Evolutionary conservation across 2,329 filamentous ascomycete species (phyloP).

Genomic region (Macrophomina pseudophaseolina): DNA sequence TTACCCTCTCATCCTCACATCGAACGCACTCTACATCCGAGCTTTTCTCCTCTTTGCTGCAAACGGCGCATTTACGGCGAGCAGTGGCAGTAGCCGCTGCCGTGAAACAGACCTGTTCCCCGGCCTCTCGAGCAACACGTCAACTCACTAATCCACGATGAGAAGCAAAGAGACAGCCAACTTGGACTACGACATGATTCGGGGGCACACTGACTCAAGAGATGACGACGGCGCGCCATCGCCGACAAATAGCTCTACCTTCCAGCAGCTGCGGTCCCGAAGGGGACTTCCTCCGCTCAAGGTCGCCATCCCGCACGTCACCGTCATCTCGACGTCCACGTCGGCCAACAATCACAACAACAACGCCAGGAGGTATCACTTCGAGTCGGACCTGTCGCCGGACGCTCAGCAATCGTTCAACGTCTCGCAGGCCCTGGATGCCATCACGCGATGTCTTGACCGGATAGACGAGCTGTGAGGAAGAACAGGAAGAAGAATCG

Average conservation of each 20-base stretch:
- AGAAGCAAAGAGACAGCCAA: neutral
- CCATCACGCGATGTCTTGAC: slow-evolving; percentile 19
- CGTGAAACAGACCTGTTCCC: neutral
- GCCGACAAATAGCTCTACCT: neutral
- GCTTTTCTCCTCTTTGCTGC: neutral
- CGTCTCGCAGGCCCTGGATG: slow-evolving; percentile 14
- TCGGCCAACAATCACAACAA: neutral
- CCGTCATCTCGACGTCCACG: neutral
- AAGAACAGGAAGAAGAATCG: too few species aligned
- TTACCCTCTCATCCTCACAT: neutral
- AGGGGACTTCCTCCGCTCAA: slow-evolving; percentile 12
- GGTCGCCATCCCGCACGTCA: slow-evolving; percentile 9
- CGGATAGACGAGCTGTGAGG: slow-evolving; percentile 15
- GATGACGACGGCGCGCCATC: neutral
- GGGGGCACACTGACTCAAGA: neutral
- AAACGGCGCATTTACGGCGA: neutral
- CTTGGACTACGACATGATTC: neutral
- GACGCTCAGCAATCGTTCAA: slow-evolving; percentile 15
- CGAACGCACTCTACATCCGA: neutral
- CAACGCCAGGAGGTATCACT: neutral
- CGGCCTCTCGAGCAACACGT: neutral
- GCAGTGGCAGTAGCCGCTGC: slow-evolving; percentile 6
- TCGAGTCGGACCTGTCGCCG: slow-evolving; percentile 3
- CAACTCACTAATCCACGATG: neutral
- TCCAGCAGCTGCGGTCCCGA: slow-evolving; percentile 9